Evolutionary conservation across 2,329 filamentous ascomycete genomes (phyloP), one percentile per base, ranked within the genome.

Genomic region (Phoma sp.): DNA sequence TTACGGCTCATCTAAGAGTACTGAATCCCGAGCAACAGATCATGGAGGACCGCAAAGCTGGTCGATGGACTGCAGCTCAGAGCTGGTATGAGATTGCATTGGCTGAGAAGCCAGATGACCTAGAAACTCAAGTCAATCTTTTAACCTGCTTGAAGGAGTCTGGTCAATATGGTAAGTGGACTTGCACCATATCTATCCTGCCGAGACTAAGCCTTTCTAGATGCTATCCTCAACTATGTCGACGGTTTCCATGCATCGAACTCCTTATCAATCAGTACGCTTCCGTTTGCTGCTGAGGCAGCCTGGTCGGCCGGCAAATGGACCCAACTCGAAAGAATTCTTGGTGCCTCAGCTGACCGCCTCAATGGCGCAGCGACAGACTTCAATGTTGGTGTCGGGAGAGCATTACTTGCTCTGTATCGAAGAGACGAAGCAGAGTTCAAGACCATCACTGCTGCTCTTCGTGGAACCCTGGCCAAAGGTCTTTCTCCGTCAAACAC

Each of bases 61-160:
- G 95, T 4, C 84, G 93, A 59, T 99, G 95, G 93, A 88, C 91
- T 15, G 91, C 94, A 46, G 95, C 93, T 22, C 95, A 98, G 76
- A 96, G 91, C 60, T 99, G 96, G 95, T 98, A 97, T 74, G 93
- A 99, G 72, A 87, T 96, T 61, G 88, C 93, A 60, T 82, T 98
- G 31, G 88, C 90, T 2, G 88, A 95, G 65, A 84, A 89, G 40
- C 93, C 94, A 0, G 81, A 88, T 48, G 88, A 96, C 69, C 73
- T 84, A 17, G 89, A 96, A 52, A 83, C 90, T 12, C 93, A 97
- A 71, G 82, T 91, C 52, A 90, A 96, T 65, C 82, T 99, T 32
- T 80, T 99, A 49, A 90, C 88, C 27, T 98, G 95, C 67, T 81
- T 99, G 9, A 93, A 92, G 70, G 92, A 97, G 72, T 96, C 93